Base-by-base conservation (phyloP, 129 eudicot species). In the Smallanthus sonchifolius region DNA sequence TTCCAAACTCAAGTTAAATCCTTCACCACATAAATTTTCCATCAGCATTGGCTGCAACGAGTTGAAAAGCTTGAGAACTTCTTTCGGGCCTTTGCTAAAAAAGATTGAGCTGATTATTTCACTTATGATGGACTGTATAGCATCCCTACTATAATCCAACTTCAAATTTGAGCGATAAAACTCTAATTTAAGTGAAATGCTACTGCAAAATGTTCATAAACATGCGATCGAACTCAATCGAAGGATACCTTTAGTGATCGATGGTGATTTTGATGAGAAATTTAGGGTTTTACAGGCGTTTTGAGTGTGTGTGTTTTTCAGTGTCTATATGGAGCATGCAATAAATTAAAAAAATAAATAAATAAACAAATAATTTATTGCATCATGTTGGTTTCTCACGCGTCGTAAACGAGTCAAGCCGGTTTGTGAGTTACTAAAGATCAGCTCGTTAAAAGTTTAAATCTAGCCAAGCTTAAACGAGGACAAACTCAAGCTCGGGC, bases 41-140 rank as follows among this genome's bases (percentile, higher is more conserved):
- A 94, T 94, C 56, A 90, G 20, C 81, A 94, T 79, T 0, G 98
- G 97, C 42, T 91, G 97, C 49, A 94, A 17, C 2, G 89, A 81
- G 66, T 94, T 81, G 13, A 90, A 94, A 56, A 94, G 87, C 28
- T 45, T 83, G 54, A 94, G 52, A 10, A 89, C 96, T 65, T 88
- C 98, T 69, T 78, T 77, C 3, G 98, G 97, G 32, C 97, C 96
- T 83, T 90, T 88, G 49, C 63, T 81, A 71, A 90, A 90, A 49
- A 84, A 90, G n/a, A 88, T 81, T 0, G 89, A 86, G 52, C 93
- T 82, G n/a, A 94, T 80, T 11, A 94, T 44, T n/a, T 90, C 98
- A 74, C 72, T 88, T 0, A 85, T 34, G 8, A 90, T 75, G 1
- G 97, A 76, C 17, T 79, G 83, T 73, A 90, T 80, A 16, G 68